Evolutionary conservation across 2,329 filamentous ascomycete species (phyloP).

Genomic region (Blastomyces emzantsi): DNA sequence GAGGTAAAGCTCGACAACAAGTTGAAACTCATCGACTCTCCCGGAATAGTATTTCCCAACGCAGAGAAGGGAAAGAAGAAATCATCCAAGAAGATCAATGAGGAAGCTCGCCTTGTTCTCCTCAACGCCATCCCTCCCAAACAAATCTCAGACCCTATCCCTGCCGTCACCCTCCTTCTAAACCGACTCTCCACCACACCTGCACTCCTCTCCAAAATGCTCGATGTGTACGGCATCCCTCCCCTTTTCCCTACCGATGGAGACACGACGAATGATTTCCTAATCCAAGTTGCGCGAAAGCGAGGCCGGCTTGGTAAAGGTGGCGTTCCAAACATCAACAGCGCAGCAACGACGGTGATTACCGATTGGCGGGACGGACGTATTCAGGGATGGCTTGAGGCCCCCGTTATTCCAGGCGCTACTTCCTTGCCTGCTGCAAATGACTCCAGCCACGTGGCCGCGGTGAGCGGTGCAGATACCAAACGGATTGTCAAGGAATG

Average conservation of each 20-base stretch:
- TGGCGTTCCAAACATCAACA: constrained; percentile 78
- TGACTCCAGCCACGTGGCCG: constrained; percentile 24
- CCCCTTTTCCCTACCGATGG: constrained; percentile 60
- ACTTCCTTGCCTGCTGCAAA: constrained; percentile 26
- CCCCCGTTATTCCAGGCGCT: constrained; percentile 58
- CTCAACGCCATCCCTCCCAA: constrained; percentile 89
- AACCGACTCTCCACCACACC: constrained; percentile 65
- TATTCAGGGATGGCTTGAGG: constrained; percentile 84
- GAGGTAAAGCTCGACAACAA: constrained; percentile 93
- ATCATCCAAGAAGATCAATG: constrained; percentile 55
- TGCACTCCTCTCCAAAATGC: constrained; percentile 67
- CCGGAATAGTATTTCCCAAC: constrained; percentile 87
- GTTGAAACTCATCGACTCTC: constrained; percentile 85
- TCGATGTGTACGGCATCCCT: constrained; percentile 74
- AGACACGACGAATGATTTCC: constrained; percentile 78
- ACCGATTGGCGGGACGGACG: constrained; percentile 95
- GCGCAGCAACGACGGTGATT: constrained; percentile 85
- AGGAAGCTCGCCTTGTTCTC: constrained; percentile 71
- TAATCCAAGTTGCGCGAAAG: constrained; percentile 91
- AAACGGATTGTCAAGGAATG: constrained; percentile 87
- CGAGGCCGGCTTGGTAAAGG: constrained; percentile 79
- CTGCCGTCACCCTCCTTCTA: constrained; percentile 76
- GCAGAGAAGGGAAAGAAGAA: constrained; percentile 45
- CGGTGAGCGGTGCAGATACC: constrained; percentile 49
- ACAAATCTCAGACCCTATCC: constrained; percentile 86